Evolutionary conservation across 352 stramenopile genomes (phyloP).

Genomic region (Phytophthora capsici): DNA sequence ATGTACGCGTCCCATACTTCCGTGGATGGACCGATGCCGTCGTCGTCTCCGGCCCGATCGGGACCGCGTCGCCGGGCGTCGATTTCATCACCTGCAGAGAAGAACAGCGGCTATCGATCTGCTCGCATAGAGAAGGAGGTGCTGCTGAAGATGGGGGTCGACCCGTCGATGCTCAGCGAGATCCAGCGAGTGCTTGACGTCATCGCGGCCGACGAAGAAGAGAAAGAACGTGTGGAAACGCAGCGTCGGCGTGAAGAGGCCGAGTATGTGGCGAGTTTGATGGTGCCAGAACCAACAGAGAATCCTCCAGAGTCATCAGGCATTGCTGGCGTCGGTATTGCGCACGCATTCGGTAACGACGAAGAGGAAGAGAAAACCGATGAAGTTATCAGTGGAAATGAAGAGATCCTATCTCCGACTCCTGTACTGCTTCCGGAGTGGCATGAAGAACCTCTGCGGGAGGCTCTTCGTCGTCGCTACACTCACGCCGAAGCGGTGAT

Average conservation of each 20-base stretch:
- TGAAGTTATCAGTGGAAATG: slow-evolving; percentile 21
- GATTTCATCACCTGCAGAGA: slow-evolving; percentile 31
- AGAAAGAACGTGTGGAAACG: slow-evolving; percentile 41
- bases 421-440: slow-evolving; percentile 65
- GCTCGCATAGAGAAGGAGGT: slow-evolving; percentile 81
- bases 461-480: slow-evolving; percentile 64
- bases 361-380: slow-evolving; percentile 42
- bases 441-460: slow-evolving; percentile 54
- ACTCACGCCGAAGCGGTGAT: slow-evolving; percentile 35
- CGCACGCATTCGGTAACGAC: slow-evolving; percentile 53
- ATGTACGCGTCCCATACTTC: slow-evolving; percentile 27
- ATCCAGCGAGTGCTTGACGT: slow-evolving; percentile 72
- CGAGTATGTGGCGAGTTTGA: slow-evolving; percentile 43
- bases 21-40: slow-evolving; percentile 10
- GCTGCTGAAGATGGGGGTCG: slow-evolving; percentile 74
- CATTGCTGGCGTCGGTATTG: slow-evolving; percentile 37
- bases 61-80: slow-evolving; percentile 14
- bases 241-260: slow-evolving; percentile 39
- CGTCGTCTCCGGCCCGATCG: slow-evolving; percentile 10
- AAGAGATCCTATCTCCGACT: slow-evolving; percentile 4
- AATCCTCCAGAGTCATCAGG: slow-evolving; percentile 17
- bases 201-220: slow-evolving; percentile 58
- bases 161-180: slow-evolving; percentile 73
- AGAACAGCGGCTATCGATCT: slow-evolving; percentile 49
- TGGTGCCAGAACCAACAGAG: slow-evolving; percentile 33